Conservation (phyloP, 192 early-diverging fungal genomes). For the Coemansia sp. region DNA sequence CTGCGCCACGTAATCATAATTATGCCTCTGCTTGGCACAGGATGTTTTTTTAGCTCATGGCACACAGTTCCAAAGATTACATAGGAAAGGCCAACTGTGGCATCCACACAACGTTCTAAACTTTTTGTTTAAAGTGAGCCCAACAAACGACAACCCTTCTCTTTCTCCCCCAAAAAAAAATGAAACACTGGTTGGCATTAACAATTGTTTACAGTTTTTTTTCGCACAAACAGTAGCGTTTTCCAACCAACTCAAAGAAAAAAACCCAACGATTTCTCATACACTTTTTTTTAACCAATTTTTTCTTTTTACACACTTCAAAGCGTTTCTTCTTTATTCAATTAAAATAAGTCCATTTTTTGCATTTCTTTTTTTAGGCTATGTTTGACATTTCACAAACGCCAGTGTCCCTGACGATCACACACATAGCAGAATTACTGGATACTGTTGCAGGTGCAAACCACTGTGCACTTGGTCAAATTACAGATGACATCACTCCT, state of each 20-base stretch:
- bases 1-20: neutral
- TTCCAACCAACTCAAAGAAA: neutral
- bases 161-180: neutral
- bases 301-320: neutral
- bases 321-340: neutral
- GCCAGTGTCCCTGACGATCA: constrained; percentile 33
- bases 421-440: constrained; percentile 36
- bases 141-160: neutral
- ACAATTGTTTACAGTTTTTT: neutral
- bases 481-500: constrained; percentile 51
- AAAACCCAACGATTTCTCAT: constrained; percentile 1
- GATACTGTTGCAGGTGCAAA: constrained; percentile 29
- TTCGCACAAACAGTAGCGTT: neutral
- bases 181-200: neutral
- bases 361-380: neutral
- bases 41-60: neutral
- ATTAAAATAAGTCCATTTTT: neutral
- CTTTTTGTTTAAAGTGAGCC: too few species aligned
- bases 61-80: neutral
- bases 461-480: constrained; percentile 19
- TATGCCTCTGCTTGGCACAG: neutral
- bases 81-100: neutral
- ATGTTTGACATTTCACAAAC: constrained; percentile 48
- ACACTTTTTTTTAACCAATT: neutral
- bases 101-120: too few species aligned